Conservation (phyloP, 2,329 filamentous ascomycete genomes). For the Hirsutella rhossiliensis region DNA sequence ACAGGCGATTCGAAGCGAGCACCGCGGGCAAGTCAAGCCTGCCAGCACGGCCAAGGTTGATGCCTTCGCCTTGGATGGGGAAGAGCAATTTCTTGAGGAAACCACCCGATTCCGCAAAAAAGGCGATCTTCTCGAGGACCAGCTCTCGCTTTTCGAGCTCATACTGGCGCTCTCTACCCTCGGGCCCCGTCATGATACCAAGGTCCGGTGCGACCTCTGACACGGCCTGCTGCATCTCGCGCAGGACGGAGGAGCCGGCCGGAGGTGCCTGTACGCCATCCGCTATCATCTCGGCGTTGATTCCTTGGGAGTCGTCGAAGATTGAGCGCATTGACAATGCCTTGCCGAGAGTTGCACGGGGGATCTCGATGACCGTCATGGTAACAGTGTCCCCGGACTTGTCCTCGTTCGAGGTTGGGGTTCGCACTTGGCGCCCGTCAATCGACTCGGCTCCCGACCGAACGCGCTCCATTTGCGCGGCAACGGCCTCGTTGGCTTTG, state of each 20-base stretch:
- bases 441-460: conserved; percentile 55
- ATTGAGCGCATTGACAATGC: conserved; percentile 80
- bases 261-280: conserved; percentile 72
- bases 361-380: conserved; percentile 79
- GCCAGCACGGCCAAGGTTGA: conserved; percentile 64
- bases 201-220: conserved; percentile 66
- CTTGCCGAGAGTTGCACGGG: conserved; percentile 68
- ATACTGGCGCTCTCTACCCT: conserved; percentile 61
- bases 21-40: conserved; percentile 67
- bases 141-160: conserved; percentile 72
- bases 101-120: conserved; percentile 69
- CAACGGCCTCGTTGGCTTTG: conserved; percentile 80
- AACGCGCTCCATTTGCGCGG: conserved; percentile 56
- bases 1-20: conserved; percentile 75
- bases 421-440: conserved; percentile 48
- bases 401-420: conserved; percentile 58
- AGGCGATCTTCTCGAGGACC: conserved; percentile 73
- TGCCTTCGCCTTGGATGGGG: conserved; percentile 64
- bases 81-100: conserved; percentile 77
- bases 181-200: conserved; percentile 56
- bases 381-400: conserved; percentile 66
- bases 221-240: conserved; percentile 79
- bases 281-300: conserved; percentile 95
- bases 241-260: conserved; percentile 69
- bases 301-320: conserved; percentile 85